Evolutionary conservation across 805 yeast genomes (phyloP), one percentile per base, ranked within the genome.

Genomic region (Ogataea kodamae): DNA sequence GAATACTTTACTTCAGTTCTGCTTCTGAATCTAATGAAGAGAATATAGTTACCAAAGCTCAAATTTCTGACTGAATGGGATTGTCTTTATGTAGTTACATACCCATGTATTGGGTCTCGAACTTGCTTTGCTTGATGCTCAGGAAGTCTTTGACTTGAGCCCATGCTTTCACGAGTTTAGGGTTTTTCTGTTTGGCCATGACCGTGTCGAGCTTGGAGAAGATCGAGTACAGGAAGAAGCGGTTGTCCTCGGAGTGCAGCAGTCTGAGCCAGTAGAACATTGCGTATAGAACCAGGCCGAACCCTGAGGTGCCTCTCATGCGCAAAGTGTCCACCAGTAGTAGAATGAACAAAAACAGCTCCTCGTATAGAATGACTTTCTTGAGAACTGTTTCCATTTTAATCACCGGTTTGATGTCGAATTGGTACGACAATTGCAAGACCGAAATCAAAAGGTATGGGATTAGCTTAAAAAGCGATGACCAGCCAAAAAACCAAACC

Each of bases 11-110:
- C 59, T 72, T 83, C 96, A 86, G 96, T 86, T 86, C 96, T 86
- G 96, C 96, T 86, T 86, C 96, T 86, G 96, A 86, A 71, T 74
- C 74, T 69, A 47, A 67, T 76, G 94, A 83, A 83, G 92, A 84
- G 72, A 81, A 72, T 73, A 66, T 57, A 55, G 54, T 66, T 72
- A 74, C 84, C 84, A 77, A 77, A 72, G 71, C 74, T 70, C 66
- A 63, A 28, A 32, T 20, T 35, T 37, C 43, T 39, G 44, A 39
- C 27, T 11, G 27, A 26, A 32, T 33, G 37, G n/a, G 28, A 25
- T 24, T 12, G 28, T 24, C 23, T 25, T 30, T 12, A 16, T 26
- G 39, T 25, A 29, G 22, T 24, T 30, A 31, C 22, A 22, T 23
- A 9, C 29, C 38, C 33, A 29, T 39, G 35, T 29, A 54, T 18